phyloP scores from a whole-genome alignment of 352 stramenopile genomes.

The Peronospora destructor region DNA sequence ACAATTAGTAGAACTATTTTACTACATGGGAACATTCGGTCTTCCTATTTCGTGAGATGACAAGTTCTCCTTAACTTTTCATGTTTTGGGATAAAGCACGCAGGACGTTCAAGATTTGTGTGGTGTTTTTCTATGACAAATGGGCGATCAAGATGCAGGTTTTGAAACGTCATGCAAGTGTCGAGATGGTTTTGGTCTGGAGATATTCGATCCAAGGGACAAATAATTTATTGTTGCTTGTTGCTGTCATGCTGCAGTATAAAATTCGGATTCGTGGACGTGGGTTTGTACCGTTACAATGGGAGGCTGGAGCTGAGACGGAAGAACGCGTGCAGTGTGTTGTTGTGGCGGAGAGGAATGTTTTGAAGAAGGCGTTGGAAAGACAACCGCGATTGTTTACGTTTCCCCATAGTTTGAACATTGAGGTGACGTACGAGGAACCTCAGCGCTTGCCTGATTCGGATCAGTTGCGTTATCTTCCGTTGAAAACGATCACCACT shows the following conservation, averaged over 20 bases:
- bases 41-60: background rate
- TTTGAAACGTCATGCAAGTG: constrained; percentile 53
- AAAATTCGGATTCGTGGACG: constrained; percentile 47
- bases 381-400: constrained; percentile 28
- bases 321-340: constrained; percentile 52
- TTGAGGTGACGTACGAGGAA: constrained; percentile 54
- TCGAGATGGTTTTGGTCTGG: background rate
- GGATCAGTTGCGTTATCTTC: constrained; percentile 54
- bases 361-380: constrained; percentile 47
- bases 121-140: constrained; percentile 72
- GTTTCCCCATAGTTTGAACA: constrained; percentile 29
- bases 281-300: constrained; percentile 48
- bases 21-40: no score
- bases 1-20: no score
- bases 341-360: constrained; percentile 47
- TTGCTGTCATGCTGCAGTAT: constrained; percentile 34
- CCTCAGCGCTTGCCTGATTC: constrained; percentile 40
- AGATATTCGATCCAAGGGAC: background rate
- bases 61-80: constrained; percentile 26
- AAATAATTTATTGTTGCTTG: background rate
- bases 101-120: constrained; percentile 39
- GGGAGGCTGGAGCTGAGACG: constrained; percentile 53
- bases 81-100: constrained; percentile 10
- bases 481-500: constrained; percentile 32
- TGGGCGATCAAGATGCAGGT: constrained; percentile 57